These are phyloP conservation scores for Recurvomyces mirabilis DNA, from an alignment of 495 filamentous ascomycete species.

Conservation along the genomic window DNA sequence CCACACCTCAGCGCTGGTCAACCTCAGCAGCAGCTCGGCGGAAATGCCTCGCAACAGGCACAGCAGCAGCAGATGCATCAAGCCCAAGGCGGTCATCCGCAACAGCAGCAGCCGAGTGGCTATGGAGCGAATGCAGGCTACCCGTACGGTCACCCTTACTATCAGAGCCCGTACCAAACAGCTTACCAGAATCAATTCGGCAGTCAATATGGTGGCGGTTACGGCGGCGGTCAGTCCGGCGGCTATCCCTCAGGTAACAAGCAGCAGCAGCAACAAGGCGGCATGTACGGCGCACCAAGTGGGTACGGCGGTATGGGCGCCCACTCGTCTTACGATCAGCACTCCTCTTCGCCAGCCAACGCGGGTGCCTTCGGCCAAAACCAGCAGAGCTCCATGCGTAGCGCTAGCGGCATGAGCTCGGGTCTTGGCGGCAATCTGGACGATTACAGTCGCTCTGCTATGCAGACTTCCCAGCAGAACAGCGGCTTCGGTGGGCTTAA, in stretches of 20 bases:
- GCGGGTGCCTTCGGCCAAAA: conserved; percentile 51
- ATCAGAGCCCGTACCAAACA: conserved; percentile 65
- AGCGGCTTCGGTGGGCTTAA: conserved; percentile 59
- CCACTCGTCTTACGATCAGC: conserved; percentile 60
- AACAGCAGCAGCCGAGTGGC: conserved; percentile 35
- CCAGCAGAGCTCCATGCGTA: conserved; percentile 16
- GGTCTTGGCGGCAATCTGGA: conserved; percentile 43
- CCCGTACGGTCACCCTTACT: conserved; percentile 68
- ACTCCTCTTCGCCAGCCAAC: conserved; percentile 64
- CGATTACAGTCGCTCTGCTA: conserved; percentile 67
- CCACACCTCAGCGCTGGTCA: conserved; percentile 60
- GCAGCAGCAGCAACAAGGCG: conserved; percentile 55
- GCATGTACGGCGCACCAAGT: conserved; percentile 69
- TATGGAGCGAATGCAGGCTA: conserved; percentile 34
- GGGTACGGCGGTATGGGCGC: conserved; percentile 61
- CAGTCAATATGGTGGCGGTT: conserved; percentile 28
- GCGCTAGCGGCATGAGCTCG: conserved; percentile 55
- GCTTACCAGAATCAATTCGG: conserved; percentile 67
- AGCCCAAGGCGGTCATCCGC: conserved; percentile 44
- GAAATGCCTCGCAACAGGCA: conserved; percentile 42
- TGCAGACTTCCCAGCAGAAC: conserved; percentile 45
- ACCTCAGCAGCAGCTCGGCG: conserved; percentile 48
- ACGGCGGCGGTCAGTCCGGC: conserved; percentile 44
- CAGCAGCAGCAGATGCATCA: conserved; percentile 36
- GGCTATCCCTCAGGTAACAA: conserved; percentile 47